Conservation (phyloP, 2,329 filamentous ascomycete species). For the Epichloe gansuensis region DNA sequence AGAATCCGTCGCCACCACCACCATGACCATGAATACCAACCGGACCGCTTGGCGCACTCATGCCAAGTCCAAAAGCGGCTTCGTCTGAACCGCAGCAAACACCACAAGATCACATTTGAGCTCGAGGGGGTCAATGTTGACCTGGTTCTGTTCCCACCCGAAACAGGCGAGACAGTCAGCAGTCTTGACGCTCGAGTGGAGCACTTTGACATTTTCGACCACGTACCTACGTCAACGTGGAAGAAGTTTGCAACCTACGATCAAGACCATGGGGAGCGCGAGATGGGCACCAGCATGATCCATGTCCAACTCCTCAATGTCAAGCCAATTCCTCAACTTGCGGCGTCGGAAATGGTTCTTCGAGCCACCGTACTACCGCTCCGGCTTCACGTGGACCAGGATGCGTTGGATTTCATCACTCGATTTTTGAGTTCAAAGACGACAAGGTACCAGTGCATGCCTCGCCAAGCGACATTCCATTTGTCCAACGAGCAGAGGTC, state of each 20-base stretch:
- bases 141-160: conserved; percentile 65
- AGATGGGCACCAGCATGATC: conserved; percentile 79
- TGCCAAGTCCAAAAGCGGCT: conserved; percentile 44
- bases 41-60: conserved; percentile 32
- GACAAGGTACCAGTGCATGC: conserved; percentile 44
- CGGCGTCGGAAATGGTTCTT: conserved; percentile 81
- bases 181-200: conserved; percentile 74
- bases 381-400: conserved; percentile 89
- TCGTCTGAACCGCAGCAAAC: conserved; percentile 70
- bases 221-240: conserved; percentile 92
- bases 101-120: conserved; percentile 94
- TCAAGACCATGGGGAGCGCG: conserved; percentile 72
- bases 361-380: conserved; percentile 70
- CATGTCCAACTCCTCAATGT: conserved; percentile 83
- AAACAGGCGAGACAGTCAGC: conserved; percentile 69
- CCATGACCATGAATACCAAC: conserved; percentile 46
- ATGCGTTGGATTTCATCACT: conserved; percentile 92
- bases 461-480: conserved; percentile 62
- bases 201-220: conserved; percentile 84
- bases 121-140: conserved; percentile 75
- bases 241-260: conserved; percentile 96
- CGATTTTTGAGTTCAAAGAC: conserved; percentile 98
- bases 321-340: conserved; percentile 69
- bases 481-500: conserved; percentile 81
- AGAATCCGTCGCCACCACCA: conserved; percentile 73